Percentiles rank a stretch among this genome's conserved stretches.
Conservation (phyloP, 495 filamentous ascomycete genomes). For the Trypethelium eluteriae region DNA sequence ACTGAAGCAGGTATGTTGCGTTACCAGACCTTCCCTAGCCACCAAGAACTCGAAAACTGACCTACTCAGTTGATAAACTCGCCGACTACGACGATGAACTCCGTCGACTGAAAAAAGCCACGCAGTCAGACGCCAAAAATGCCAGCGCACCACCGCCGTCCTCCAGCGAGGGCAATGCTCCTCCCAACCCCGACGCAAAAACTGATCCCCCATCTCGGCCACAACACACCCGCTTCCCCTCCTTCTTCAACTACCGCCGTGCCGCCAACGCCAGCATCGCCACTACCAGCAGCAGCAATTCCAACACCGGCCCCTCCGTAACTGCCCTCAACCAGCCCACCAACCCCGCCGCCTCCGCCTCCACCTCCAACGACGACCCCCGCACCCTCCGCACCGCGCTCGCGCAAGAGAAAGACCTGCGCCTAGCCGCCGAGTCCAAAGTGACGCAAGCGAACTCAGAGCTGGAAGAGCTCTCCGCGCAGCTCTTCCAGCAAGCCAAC, state of each 20-base stretch:
- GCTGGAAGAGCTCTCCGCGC: constrained; percentile 80
- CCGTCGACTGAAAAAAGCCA: constrained; percentile 48
- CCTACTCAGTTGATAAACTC: constrained; percentile 30
- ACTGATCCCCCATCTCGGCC: background rate
- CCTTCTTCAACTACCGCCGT: constrained; percentile 12
- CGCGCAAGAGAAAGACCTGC: constrained; percentile 35
- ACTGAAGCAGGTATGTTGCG: constrained; percentile 59
- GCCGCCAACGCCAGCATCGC: constrained; percentile 7
- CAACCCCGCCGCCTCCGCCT: constrained; percentile 17
- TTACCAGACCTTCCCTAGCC: background rate
- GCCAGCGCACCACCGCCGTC: background rate
- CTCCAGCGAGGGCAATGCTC: background rate
- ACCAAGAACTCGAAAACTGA: background rate
- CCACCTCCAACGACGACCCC: background rate
- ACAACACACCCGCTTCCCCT: constrained; percentile 2
- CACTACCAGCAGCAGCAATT: constrained; percentile 12
- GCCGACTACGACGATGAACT: constrained; percentile 95
- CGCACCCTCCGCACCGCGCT: constrained; percentile 15
- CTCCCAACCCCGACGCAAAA: background rate
- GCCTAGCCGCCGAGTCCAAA: constrained; percentile 65
- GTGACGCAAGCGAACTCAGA: constrained; percentile 65
- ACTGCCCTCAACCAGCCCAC: constrained; percentile 1
- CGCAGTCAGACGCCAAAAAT: constrained; percentile 14
- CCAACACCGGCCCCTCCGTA: constrained; percentile 16
- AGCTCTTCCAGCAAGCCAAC: constrained; percentile 88